phyloP scores from a whole-genome alignment of 345 rosid species.

The Brassica napus region DNA sequence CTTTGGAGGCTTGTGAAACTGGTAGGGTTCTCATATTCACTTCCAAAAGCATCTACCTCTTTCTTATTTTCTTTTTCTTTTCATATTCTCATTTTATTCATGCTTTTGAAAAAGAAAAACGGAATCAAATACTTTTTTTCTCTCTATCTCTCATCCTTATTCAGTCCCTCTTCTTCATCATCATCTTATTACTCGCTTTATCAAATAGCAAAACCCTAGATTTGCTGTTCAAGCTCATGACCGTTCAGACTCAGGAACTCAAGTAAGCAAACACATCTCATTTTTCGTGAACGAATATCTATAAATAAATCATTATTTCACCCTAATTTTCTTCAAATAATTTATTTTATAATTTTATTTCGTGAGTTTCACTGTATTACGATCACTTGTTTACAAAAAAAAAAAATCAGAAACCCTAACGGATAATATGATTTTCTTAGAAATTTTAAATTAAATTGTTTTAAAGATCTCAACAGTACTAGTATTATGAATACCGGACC shows the following conservation, averaged over 20 bases:
- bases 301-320: neutral
- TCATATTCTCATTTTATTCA: neutral
- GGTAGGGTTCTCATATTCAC: slow-evolving; percentile 44
- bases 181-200: slow-evolving; percentile 5
- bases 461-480: slow-evolving; percentile 1
- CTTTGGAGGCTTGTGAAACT: slow-evolving; percentile 36
- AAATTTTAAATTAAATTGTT: neutral
- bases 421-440: neutral
- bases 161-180: slow-evolving; percentile 3
- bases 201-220: slow-evolving; percentile 35
- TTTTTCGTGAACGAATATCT: neutral
- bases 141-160: slow-evolving; percentile 12
- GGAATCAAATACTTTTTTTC: slow-evolving; percentile 30
- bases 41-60: slow-evolving; percentile 41
- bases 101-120: slow-evolving; percentile 31
- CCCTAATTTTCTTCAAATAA: slow-evolving; percentile 5
- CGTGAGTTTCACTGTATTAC: neutral
- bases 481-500: slow-evolving; percentile 29
- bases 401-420: neutral
- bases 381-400: neutral
- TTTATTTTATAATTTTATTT: neutral
- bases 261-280: slow-evolving; percentile 24
- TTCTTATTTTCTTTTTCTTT: slow-evolving; percentile 17
- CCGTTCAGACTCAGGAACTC: neutral
- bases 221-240: slow-evolving; percentile 26